A percentile compares a stretch with the other conserved stretches of the same genome.
phyloP scores from a whole-genome alignment of 2,329 filamentous ascomycete species.

The Diplocarpon rosae region DNA sequence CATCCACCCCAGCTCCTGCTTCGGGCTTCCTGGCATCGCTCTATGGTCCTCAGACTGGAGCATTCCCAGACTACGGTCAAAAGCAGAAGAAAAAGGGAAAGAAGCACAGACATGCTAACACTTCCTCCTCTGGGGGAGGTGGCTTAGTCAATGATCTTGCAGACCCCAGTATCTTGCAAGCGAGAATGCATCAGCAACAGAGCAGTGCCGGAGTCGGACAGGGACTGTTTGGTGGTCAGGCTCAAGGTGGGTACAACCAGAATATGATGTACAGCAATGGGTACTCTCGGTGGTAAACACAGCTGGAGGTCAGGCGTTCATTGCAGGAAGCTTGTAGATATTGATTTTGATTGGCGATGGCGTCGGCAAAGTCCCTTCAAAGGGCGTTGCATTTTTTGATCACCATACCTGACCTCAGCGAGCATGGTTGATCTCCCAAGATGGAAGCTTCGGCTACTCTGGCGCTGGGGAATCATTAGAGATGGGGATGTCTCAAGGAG shows the following conservation, averaged over 20 bases:
- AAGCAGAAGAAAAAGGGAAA: constrained; percentile 99
- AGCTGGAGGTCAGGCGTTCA: constrained; percentile 18
- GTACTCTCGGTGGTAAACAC: constrained; percentile 51
- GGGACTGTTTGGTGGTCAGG: constrained; percentile 79
- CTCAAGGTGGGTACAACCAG: constrained; percentile 90
- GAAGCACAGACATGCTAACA: constrained; percentile 99
- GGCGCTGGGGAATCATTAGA: constrained; percentile 25
- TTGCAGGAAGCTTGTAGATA: constrained; percentile 22
- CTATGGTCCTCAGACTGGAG: constrained; percentile 76
- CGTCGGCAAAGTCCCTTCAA: constrained; percentile 22
- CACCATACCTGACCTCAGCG: constrained; percentile 34
- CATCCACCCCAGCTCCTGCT: constrained; percentile 78
- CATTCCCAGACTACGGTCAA: constrained; percentile 82
- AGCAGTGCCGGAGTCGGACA: constrained; percentile 76
- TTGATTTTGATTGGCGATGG: constrained; percentile 26
- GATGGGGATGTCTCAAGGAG: constrained; percentile 22
- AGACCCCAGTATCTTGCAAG: constrained; percentile 99
- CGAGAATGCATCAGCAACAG: constrained; percentile 80
- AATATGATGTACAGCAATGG: constrained; percentile 70
- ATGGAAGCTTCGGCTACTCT: constrained; percentile 27
- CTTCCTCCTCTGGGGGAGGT: constrained; percentile 99
- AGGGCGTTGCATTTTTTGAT: constrained; percentile 24
- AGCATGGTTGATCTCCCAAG: constrained; percentile 34
- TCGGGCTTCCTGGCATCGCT: constrained; percentile 84
- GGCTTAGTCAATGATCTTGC: constrained; percentile 95